Base-by-base conservation (phyloP, 208 protist genomes). In the Acanthamoeba pearcei region DNA sequence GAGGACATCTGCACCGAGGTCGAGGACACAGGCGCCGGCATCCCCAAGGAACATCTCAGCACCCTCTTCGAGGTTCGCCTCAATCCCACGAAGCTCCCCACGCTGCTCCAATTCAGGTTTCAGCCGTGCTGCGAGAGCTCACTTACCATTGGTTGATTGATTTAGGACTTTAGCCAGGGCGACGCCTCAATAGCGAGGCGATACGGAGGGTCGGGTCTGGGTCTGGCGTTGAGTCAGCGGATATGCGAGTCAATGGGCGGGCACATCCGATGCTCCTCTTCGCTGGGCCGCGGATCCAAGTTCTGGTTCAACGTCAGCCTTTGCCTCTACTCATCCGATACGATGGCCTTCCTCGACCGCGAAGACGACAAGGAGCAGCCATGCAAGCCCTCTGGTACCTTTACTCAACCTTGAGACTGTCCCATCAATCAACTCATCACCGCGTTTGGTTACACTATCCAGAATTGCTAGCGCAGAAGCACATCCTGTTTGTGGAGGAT, bases 21-120 rank as follows among this genome's bases (percentile, higher is more conserved):
- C 4, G 83, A 95, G 76, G 96, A 96, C 64, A 96, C 82, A 10
- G 96, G 96, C 55, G 95, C 95, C 29, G 96, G 96, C 46, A 96
- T 96, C n/a, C 85, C 96, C 1, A 35, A 95, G 8, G 88, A 96
- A 29, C 91, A 88, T 1, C 24, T 95, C 5, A 32, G 66, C 10
- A 49, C 74, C 42, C 29, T 96, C 0, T 96, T 96, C 35, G 64
- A 91, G 85, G 85, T 92, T 15, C 64, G n/a, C 64, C 22, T 64
- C 57, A 62, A 35, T 35, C 32, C 32, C 32, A 35, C 32, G 32
- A 35, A 35, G 32, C 32, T 35, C 32, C 32, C 32, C 32, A 35
- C 32, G 32, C 32, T 35, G 32, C 32, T 35, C 32, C 32, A 35
- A 35, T 35, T 35, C 32, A 35, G 32, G 32, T 35, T 35, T 35